Base-by-base conservation (phyloP, 805 yeast genomes). In the Kluyveromyces wickerhamii region DNA sequence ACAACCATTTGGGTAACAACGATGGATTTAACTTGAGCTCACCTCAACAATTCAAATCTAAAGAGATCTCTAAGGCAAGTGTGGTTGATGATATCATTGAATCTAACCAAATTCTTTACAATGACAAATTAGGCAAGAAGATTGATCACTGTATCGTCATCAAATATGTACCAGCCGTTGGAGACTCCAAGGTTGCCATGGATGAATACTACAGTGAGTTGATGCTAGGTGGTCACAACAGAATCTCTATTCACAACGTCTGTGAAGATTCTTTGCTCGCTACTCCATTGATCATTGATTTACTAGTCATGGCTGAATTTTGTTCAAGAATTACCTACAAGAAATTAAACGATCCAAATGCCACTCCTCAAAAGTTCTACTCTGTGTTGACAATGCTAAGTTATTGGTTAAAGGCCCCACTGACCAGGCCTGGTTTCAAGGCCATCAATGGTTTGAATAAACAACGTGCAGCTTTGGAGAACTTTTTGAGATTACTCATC, bases 161-260 rank as follows among this genome's bases (percentile, higher is more conserved):
- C 69, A 88, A 88, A 66, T 87, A 88, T 62, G 66, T 89, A 57
- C 82, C 84, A 37, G 96, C 96, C 7, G 96, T 88, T 32, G 95
- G 95, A 24, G 97, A 88, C 63, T 79, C 92, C 45, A 88, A 88
- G 69, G 95, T 88, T 44, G 97, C 97, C 35, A 89, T 88, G 96
- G 97, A 88, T 62, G 96, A 89, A 66, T 88, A 88, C 67, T 86
- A 89, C 67, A 81, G 94, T 37, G 96, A 88, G 64, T 77, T 88
- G 57, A 89, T 88, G 96, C 72, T 88, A 51, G 97, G 97, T 42
- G 97, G 97, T 29, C 96, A 88, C 66, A 89, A 88, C 68, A 81
- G 92, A 57, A 82, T 88, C 47, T 78, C 94, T 31, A 81, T 89
- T 55, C 95, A 88, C 66, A 88, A 89, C 59, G 95, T 89, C 27